Conservation (phyloP, 1,284 basidiomycete genomes). For the Termitomyces sp. region DNA sequence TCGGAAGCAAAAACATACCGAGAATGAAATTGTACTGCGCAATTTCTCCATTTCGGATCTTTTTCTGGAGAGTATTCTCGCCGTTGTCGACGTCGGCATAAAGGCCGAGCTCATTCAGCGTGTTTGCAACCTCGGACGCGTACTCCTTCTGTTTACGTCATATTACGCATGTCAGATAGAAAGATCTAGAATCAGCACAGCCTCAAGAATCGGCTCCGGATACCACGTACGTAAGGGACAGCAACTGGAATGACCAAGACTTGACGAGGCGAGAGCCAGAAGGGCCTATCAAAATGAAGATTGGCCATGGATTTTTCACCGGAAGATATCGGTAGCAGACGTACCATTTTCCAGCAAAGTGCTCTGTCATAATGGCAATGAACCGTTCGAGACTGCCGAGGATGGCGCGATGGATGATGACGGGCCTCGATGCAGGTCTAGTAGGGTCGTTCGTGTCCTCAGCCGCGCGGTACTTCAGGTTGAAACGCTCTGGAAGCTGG, state of each 20-base stretch:
- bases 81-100: conserved; percentile 92
- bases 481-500: conserved; percentile 97
- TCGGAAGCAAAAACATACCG: conserved; percentile 49
- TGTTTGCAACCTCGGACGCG: conserved; percentile 73
- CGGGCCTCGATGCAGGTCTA: conserved; percentile 70
- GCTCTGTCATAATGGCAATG: conserved; percentile 96
- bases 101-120: conserved; percentile 68
- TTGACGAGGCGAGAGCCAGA: conserved; percentile 97
- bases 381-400: conserved; percentile 94
- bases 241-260: conserved; percentile 94
- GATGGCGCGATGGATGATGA: conserved; percentile 98
- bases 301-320: neutral
- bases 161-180: neutral
- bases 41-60: conserved; percentile 90
- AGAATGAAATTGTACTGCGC: conserved; percentile 97
- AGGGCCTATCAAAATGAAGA: conserved; percentile 51
- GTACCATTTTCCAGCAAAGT: conserved; percentile 95
- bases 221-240: conserved; percentile 65
- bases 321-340: conserved; percentile 18
- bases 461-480: conserved; percentile 85
- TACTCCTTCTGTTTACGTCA: conserved; percentile 72
- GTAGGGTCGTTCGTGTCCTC: conserved; percentile 58
- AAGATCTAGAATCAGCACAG: conserved; percentile 16
- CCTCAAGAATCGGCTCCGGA: neutral
- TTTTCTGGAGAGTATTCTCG: conserved; percentile 93